Percentiles rank a stretch among this genome's conserved stretches.
phyloP scores from a whole-genome alignment of 1,139 yeast genomes.

The Candida neerlandica region DNA sequence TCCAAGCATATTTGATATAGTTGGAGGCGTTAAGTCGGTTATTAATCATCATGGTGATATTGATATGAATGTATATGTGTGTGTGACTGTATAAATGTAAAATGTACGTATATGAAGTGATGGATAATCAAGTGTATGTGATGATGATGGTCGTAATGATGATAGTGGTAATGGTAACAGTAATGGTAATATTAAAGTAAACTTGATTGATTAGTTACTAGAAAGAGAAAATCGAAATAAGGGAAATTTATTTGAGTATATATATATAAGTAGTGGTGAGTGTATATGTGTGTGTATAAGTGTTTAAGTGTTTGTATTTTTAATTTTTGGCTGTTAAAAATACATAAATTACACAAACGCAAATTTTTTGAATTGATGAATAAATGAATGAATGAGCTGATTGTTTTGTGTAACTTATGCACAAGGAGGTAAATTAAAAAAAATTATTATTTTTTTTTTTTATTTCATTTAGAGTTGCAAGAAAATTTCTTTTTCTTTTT shows the following conservation, averaged over 20 bases:
- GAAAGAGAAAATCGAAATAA: not conserved
- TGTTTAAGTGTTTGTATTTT: not conserved
- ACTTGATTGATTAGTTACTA: no score
- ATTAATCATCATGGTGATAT: constrained; percentile 1
- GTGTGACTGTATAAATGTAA: not conserved
- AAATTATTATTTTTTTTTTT: not conserved
- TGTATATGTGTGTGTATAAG: not conserved
- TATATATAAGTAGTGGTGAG: no score
- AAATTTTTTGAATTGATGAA: no score
- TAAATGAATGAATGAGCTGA: no score
- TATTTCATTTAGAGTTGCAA: not conserved
- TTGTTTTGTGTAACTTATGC: not conserved
- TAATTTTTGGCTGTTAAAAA: constrained; percentile 1
- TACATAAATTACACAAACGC: not conserved
- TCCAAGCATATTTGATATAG: constrained; percentile 19
- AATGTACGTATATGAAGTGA: not conserved
- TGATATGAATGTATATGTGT: not conserved
- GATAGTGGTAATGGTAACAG: no score
- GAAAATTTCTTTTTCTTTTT: constrained; percentile 1
- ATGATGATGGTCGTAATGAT: no score
- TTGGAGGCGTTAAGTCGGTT: constrained; percentile 13
- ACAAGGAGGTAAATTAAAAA: not conserved
- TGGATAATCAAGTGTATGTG: no score
- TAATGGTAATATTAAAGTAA: no score
- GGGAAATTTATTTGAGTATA: no score